Evolutionary conservation across 208 protist genomes (phyloP).

Genomic region (Leishmania gerbilli): DNA sequence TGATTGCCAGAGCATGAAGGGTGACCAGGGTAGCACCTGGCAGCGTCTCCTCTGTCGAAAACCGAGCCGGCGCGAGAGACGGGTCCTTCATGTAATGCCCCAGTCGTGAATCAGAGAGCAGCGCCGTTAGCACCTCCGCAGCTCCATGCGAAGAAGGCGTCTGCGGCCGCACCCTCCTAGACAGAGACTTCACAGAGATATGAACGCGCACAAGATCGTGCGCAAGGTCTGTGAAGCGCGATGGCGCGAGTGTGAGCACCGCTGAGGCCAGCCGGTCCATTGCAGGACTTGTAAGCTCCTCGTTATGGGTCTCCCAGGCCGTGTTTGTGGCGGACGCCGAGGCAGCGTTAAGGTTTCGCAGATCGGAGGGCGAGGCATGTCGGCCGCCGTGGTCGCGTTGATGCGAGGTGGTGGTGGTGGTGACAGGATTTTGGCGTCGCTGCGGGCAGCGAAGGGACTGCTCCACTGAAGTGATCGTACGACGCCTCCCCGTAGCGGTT

Average conservation of each 20-base stretch:
- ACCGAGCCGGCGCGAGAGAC: background rate
- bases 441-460: constrained; percentile 1
- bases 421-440: background rate
- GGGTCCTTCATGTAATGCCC: background rate
- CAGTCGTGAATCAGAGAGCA: background rate
- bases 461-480: background rate
- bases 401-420: background rate
- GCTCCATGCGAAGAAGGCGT: background rate
- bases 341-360: background rate
- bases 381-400: background rate
- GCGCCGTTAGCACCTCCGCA: background rate
- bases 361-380: background rate
- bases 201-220: constrained; percentile 2
- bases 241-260: background rate
- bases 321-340: background rate
- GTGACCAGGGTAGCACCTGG: background rate
- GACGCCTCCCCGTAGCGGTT: background rate
- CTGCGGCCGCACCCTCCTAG: background rate
- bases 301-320: too few relatives aligned
- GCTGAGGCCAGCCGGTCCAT: background rate
- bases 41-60: background rate
- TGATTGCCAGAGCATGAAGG: constrained; percentile 4
- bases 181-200: background rate
- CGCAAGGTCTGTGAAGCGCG: background rate
- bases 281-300: too few relatives aligned